Evolutionary conservation across 2,329 filamentous ascomycete genomes (phyloP), one percentile per base, ranked within the genome.

Genomic region (Aspergillus fischeri): DNA sequence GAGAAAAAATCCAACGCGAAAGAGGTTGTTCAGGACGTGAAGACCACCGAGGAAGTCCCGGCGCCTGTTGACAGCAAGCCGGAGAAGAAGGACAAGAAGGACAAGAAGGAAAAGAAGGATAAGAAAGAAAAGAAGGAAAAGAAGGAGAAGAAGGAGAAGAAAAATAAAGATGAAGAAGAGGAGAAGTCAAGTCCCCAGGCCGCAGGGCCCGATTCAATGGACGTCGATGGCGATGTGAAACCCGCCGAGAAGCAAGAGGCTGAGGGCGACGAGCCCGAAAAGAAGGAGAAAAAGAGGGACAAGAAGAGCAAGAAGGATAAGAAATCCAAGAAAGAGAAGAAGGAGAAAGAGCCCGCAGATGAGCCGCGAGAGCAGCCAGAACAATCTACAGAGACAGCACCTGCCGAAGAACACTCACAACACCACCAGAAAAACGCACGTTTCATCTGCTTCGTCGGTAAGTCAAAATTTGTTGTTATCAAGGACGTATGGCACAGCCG

Each of bases 401-500:
- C 61, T 21, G 57, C 61, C 9, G 58, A 64, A 8, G 60, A 61
- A 5, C 51, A 62, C 3, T 55, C 54, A 27, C 60, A 52, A 24
- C 25, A 54, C 44, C 63, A 60, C 47, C 60, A 67, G 60, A 75
- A 73, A 59, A 80, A 80, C 57, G 72, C 79, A 17, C 83, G 88
- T 59, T 91, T 91, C 78, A 91, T 92, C 59, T 84, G 88, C 67
- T 94, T 94, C 75, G 86, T 93, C 62, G 88, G 85, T 85, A 76
- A 24, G 77, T 70, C 28, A 49, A 17, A 20, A 38, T 29, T 44
- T 56, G 2, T 21, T 4, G 29, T n/a, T n/a, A 29, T 35, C 27
- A 21, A 25, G n/a, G 49, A 9, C 28, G 11, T 27, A 51, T 29
- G 44, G 32, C 14, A 21, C 17, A 27, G 32, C 3, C 17, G 17